Evolutionary conservation across 1,139 yeast genomes (phyloP).

Genomic region (Petasospora fabianii): DNA sequence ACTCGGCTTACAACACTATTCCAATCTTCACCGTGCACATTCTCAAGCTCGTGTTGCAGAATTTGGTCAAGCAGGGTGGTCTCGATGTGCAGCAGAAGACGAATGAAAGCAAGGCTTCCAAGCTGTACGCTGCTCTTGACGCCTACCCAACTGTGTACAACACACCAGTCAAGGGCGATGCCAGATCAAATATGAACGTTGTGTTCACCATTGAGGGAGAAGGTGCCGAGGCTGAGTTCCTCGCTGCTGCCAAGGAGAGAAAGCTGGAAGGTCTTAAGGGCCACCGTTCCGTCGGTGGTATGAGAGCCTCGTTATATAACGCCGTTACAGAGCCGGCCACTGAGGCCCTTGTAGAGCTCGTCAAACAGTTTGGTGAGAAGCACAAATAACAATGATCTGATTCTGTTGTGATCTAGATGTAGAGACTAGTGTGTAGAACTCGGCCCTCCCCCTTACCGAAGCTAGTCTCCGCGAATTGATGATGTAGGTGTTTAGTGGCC

Average conservation of each 20-base stretch:
- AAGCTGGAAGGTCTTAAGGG: conserved; percentile 82
- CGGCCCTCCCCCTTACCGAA: too few species aligned
- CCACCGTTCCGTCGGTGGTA: conserved; percentile 95
- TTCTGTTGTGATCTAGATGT: too few species aligned
- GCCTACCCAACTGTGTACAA: conserved; percentile 60
- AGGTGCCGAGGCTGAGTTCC: conserved; percentile 61
- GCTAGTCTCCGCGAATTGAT: too few species aligned
- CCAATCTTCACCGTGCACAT: conserved; percentile 90
- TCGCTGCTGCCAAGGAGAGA: conserved; percentile 55
- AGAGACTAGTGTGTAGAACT: too few species aligned
- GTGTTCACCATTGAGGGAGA: conserved; percentile 71
- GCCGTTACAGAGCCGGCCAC: conserved; percentile 73
- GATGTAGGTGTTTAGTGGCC: too few species aligned
- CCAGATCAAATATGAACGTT: conserved; percentile 90
- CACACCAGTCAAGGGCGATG: conserved; percentile 58
- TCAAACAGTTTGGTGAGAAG: conserved; percentile 57
- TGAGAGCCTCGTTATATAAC: conserved; percentile 89
- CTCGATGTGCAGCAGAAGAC: conserved; percentile 48
- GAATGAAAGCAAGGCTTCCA: conserved; percentile 57
- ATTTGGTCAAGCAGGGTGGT: conserved; percentile 41
- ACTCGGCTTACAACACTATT: conserved; percentile 91
- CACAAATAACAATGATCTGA: too few species aligned
- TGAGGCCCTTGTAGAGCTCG: conserved; percentile 39
- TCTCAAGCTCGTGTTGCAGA: conserved; percentile 69
- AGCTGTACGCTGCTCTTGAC: conserved; percentile 64